These are phyloP conservation scores for Zarea fungicola DNA, from an alignment of 2,329 filamentous ascomycete species.

Conservation along the genomic window DNA sequence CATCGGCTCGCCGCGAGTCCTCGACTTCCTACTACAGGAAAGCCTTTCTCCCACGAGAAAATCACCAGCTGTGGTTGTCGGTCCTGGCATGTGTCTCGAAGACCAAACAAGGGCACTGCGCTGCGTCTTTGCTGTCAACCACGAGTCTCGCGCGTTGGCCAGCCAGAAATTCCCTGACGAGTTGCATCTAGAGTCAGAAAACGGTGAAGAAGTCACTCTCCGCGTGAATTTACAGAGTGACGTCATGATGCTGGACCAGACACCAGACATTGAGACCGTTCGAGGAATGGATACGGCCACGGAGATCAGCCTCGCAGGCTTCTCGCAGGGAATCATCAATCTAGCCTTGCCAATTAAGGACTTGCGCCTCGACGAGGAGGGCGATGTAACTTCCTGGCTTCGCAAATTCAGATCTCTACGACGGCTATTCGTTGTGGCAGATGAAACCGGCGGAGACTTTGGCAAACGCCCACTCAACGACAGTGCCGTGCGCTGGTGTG, in stretches of 20 bases:
- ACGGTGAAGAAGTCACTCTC: conserved; percentile 21
- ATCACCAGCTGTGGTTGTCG: conserved; percentile 14
- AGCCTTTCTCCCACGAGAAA: conserved; percentile 13
- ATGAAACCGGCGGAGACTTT: conserved; percentile 2
- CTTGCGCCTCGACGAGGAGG: not conserved
- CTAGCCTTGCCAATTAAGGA: conserved; percentile 20
- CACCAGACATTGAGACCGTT: not conserved
- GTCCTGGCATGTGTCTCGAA: conserved; percentile 20
- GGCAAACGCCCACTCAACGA: conserved; percentile 5
- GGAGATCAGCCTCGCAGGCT: conserved; percentile 20
- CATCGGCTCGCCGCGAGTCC: conserved; percentile 21
- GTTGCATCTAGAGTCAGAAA: conserved; percentile 23
- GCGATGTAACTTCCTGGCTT: conserved; percentile 2
- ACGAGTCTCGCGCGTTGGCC: conserved; percentile 31
- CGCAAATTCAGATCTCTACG: conserved; percentile 17
- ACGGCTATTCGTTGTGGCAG: conserved; percentile 21
- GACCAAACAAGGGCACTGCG: conserved; percentile 26
- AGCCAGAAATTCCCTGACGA: conserved; percentile 27
- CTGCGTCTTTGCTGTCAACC: conserved; percentile 28
- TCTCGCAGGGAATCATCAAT: conserved; percentile 26
- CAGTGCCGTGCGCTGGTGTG: conserved; percentile 26
- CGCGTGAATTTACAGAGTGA: conserved; percentile 28
- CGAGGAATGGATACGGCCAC: conserved; percentile 11
- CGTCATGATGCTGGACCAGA: conserved; percentile 22
- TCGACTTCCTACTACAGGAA: conserved; percentile 21